Evolutionary conservation across 2,329 filamentous ascomycete genomes (phyloP).

Genomic region (Parastagonospora avenae): DNA sequence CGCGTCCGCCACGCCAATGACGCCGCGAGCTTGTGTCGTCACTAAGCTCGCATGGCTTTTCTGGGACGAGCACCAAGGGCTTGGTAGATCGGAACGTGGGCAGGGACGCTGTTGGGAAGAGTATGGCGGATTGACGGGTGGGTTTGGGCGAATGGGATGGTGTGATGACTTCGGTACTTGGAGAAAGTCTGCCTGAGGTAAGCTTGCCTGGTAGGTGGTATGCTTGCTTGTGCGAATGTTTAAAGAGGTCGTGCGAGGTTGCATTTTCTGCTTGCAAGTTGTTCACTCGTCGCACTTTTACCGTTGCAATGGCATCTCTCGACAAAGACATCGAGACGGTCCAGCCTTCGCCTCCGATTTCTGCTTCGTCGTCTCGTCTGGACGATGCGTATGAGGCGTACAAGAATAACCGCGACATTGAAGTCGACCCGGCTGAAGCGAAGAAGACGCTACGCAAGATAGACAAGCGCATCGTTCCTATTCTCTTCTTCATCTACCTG

Average conservation of each 20-base stretch:
- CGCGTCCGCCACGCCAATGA: constrained; percentile 20
- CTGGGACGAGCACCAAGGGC: constrained; percentile 4
- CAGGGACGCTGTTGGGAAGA: constrained; percentile 3
- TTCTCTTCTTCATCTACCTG: constrained; percentile 44
- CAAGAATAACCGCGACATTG: constrained; percentile 29
- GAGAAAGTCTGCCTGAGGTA: no score
- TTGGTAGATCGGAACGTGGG: constrained; percentile 7
- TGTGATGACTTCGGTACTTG: background rate
- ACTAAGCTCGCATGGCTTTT: constrained; percentile 14
- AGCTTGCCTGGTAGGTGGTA: no score
- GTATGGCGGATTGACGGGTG: background rate
- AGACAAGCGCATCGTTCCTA: constrained; percentile 35
- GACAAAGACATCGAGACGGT: constrained; percentile 24
- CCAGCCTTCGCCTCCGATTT: constrained; percentile 20
- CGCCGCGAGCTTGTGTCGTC: constrained; percentile 10
- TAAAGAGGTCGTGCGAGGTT: background rate
- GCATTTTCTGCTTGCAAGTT: background rate
- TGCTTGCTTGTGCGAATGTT: no score
- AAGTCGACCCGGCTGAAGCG: constrained; percentile 28
- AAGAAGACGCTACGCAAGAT: constrained; percentile 39
- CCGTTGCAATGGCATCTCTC: background rate
- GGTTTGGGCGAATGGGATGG: background rate
- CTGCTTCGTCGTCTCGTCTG: constrained; percentile 29
- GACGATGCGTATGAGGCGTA: constrained; percentile 42
- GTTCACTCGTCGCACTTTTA: background rate